Percentiles rank a stretch among this genome's conserved stretches.
Conservation (phyloP, 352 stramenopile species). For the Phytophthora pini region DNA sequence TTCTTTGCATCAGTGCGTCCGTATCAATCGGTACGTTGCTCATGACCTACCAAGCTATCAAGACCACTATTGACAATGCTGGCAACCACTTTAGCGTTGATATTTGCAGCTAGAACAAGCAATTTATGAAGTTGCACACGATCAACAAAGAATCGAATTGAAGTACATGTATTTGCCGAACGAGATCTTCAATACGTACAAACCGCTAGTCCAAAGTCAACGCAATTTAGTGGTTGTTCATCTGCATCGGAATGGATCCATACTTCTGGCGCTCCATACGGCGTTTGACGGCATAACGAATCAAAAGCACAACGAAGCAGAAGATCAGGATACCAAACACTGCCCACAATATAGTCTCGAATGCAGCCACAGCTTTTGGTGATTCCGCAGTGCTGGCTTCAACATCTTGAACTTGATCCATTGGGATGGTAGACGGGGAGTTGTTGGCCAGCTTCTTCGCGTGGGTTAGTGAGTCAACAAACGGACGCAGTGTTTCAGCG, state of each 20-base stretch:
- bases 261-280: slow-evolving; percentile 30
- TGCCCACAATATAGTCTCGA: slow-evolving; percentile 40
- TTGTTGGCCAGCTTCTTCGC: slow-evolving; percentile 4
- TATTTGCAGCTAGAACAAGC: slow-evolving; percentile 42
- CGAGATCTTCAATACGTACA: slow-evolving; percentile 7
- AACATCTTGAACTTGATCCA: slow-evolving; percentile 8
- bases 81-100: slow-evolving; percentile 44
- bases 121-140: background rate
- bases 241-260: slow-evolving; percentile 31
- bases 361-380: slow-evolving; percentile 14
- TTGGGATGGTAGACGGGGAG: slow-evolving; percentile 5
- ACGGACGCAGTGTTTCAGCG: slow-evolving; percentile 72
- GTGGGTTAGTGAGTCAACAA: slow-evolving; percentile 55
- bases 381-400: slow-evolving; percentile 7
- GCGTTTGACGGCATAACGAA: slow-evolving; percentile 31
- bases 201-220: background rate
- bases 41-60: slow-evolving; percentile 67
- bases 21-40: slow-evolving; percentile 48
- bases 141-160: background rate
- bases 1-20: slow-evolving; percentile 59
- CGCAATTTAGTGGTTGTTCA: slow-evolving; percentile 21
- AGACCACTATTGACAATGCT: slow-evolving; percentile 47
- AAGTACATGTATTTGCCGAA: background rate
- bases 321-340: slow-evolving; percentile 51
- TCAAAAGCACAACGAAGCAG: slow-evolving; percentile 47